Base-by-base conservation (phyloP, 2,329 filamentous ascomycete species). In the Dactylella cylindrospora region DNA sequence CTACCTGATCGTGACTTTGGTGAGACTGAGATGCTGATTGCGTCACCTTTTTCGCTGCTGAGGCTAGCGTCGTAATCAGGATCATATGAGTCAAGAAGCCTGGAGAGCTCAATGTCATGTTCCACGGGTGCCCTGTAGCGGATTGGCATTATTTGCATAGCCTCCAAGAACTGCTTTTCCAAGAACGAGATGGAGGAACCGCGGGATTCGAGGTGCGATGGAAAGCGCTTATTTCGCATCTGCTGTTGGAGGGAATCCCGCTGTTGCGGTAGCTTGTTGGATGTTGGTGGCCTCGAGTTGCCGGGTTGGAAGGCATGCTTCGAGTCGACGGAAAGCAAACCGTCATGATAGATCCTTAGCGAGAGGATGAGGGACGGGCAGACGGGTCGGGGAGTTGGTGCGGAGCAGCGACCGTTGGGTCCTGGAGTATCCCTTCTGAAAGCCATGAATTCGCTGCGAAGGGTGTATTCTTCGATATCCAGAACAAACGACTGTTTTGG, bases 61-160 rank as follows among this genome's bases (percentile, higher is more conserved):
- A 61, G 47, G 40, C 55, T 51, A 15, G 45, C 55, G 28, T 61
- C 55, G n/a, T 61, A 61, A 36, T 61, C 55, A 4, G 55, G 55
- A n/a, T 61, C 55, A 36, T 61, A 61, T 17, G 55, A 36, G 22
- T 61, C 55, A 2, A 61, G 20, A 13, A 61, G 36, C 2, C 55
- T 47, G 5, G 55, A 61, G 10, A 61, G 55, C 25, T 61, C 55
- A 6, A 61, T 12, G 13, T 61, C 55, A 7, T 46, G 59, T 22
- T 64, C 59, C 10, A 64, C 44, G 3, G 23, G 32, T 7, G 38
- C 43, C 8, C 51, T 43, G 15, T 54, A 55, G 31, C 59, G 15
- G 25, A 64, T 64, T 32, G 59, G 59, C 59, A 64, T 54, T 12
- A 64, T 64, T n/a, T 64, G 59, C 51, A 64, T 54, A 7, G 59